Evolutionary conservation across 1,284 basidiomycete species (phyloP).

Genomic region (Apiotrichum laibachii): DNA sequence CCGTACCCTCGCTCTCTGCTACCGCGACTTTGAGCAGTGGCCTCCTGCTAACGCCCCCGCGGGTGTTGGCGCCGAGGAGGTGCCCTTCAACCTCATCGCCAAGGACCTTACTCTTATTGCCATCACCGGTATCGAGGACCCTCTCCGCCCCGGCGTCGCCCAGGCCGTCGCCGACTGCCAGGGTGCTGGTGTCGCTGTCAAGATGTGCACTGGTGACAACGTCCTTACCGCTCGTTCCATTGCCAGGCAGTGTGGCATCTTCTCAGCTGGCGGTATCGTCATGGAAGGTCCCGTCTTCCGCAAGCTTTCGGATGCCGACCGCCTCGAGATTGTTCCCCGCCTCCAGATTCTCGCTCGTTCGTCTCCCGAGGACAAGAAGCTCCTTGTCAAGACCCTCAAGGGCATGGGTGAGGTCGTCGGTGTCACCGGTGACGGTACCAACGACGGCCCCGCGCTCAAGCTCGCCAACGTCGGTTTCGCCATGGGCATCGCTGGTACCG

Average conservation of each 20-base stretch:
- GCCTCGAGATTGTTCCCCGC: constrained; percentile 56
- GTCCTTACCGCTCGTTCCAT: constrained; percentile 87
- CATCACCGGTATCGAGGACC: constrained; percentile 93
- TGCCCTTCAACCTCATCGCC: constrained; percentile 70
- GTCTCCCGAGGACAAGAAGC: constrained; percentile 93
- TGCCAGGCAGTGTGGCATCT: constrained; percentile 83
- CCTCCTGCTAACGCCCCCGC: constrained; percentile 65
- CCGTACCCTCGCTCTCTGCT: constrained; percentile 88
- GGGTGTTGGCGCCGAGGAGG: constrained; percentile 56
- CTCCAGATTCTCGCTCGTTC: constrained; percentile 78
- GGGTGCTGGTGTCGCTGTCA: constrained; percentile 87
- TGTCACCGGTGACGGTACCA: constrained; percentile 97
- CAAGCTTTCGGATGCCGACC: constrained; percentile 54
- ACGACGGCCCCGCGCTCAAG: constrained; percentile 95
- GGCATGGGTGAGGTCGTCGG: constrained; percentile 87
- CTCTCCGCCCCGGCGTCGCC: constrained; percentile 82
- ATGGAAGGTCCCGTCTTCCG: constrained; percentile 69
- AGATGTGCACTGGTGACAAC: constrained; percentile 99
- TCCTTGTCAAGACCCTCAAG: constrained; percentile 85
- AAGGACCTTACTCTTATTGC: constrained; percentile 77
- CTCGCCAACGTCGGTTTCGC: constrained; percentile 91
- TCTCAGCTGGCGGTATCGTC: constrained; percentile 53
- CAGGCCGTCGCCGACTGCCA: constrained; percentile 83
- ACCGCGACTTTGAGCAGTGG: constrained; percentile 83
- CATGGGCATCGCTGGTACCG: constrained; percentile 98